Evolutionary conservation across 768 basidiomycete species (phyloP).

Genomic region (Amanita molliuscula): DNA sequence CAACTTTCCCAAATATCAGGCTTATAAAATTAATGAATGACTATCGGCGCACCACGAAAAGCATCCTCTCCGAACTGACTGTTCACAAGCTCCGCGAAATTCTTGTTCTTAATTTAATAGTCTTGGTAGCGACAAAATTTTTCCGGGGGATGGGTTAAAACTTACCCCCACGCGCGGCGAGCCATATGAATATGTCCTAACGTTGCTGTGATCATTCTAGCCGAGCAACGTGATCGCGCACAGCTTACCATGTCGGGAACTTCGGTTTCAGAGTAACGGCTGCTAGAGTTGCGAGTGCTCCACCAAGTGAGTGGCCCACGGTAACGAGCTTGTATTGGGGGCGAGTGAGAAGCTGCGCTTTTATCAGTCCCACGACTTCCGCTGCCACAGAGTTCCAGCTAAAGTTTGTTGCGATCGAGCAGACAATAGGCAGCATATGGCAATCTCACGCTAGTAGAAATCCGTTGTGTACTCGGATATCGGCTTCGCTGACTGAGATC

Average conservation of each 20-base stretch:
- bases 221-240: neutral
- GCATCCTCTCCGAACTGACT: slow-evolving; percentile 27
- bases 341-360: slow-evolving; percentile 23
- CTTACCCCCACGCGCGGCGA: slow-evolving; percentile 37
- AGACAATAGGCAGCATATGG: neutral
- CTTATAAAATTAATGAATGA: neutral
- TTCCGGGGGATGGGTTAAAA: neutral
- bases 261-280: slow-evolving; percentile 33
- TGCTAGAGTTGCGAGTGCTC: slow-evolving; percentile 37
- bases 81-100: slow-evolving; percentile 36
- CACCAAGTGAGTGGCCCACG: slow-evolving; percentile 46
- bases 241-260: slow-evolving; percentile 25
- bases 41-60: slow-evolving; percentile 27
- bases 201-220: slow-evolving; percentile 14
- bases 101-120: slow-evolving; percentile 25
- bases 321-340: slow-evolving; percentile 31
- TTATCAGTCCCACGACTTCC: slow-evolving; percentile 26
- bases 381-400: slow-evolving; percentile 42
- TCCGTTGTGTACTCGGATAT: slow-evolving; percentile 32
- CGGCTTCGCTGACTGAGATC: slow-evolving; percentile 19
- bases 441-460: slow-evolving; percentile 37
- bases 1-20: slow-evolving; percentile 21
- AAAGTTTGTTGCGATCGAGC: neutral
- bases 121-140: neutral
- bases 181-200: slow-evolving; percentile 40